Evolutionary conservation across 2,329 filamentous ascomycete species (phyloP).

Genomic region (Verticillium zaregamsianum): DNA sequence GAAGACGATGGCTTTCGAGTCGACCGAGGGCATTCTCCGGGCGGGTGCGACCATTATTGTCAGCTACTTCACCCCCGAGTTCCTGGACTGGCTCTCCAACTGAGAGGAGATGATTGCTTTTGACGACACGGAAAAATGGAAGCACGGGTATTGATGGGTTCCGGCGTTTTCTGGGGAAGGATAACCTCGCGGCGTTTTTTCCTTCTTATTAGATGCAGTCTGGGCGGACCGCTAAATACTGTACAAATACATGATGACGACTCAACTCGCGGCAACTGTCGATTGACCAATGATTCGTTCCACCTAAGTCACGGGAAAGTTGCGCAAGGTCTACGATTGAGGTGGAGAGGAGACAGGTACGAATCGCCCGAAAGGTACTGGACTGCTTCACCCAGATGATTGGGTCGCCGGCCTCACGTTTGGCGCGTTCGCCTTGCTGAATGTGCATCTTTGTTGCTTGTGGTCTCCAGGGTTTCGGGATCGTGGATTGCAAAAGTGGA

Average conservation of each 20-base stretch:
- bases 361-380: background rate
- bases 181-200: background rate
- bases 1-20: constrained; percentile 91
- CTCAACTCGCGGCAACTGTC: too few species aligned
- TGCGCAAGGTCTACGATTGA: too few species aligned
- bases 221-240: background rate
- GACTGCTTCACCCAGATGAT: background rate
- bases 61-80: constrained; percentile 88
- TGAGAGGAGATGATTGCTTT: constrained; percentile 19
- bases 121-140: background rate
- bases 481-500: background rate
- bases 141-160: background rate
- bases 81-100: constrained; percentile 62
- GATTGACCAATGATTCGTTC: too few species aligned
- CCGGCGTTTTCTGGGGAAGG: background rate
- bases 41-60: constrained; percentile 92
- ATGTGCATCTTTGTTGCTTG: background rate
- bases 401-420: background rate
- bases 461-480: background rate
- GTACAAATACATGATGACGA: background rate
- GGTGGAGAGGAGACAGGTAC: background rate
- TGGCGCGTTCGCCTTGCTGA: background rate
- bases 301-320: too few species aligned
- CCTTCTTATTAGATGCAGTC: background rate
- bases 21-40: constrained; percentile 86